phyloP scores from a whole-genome alignment of 176 grass and related monocot genomes.

The Phragmites australis region DNA sequence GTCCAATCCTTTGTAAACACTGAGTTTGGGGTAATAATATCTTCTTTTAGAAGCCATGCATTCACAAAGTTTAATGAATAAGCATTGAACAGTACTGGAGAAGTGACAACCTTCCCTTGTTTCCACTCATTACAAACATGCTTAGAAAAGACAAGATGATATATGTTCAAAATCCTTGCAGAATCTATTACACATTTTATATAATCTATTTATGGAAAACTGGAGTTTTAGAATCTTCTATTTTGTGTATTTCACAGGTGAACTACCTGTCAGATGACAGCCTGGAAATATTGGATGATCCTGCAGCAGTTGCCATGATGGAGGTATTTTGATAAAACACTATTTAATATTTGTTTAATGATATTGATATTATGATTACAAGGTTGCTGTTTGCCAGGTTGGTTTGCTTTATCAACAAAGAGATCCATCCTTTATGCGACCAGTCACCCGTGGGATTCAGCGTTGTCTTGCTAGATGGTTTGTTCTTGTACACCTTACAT shows the following conservation, averaged over 20 bases:
- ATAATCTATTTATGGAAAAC: constrained; percentile 12
- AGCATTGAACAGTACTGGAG: neutral
- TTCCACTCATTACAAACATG: neutral
- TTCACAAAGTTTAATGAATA: constrained; percentile 12
- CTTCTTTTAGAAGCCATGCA: constrained; percentile 15
- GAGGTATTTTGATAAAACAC: constrained; percentile 58
- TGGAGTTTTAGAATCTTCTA: neutral
- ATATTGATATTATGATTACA: constrained; percentile 33
- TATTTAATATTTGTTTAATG: constrained; percentile 24
- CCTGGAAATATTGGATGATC: constrained; percentile 96
- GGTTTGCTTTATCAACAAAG: constrained; percentile 91
- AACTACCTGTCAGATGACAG: constrained; percentile 91
- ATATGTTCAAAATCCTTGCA: neutral
- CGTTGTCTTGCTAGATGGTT: constrained; percentile 93
- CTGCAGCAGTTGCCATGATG: constrained; percentile 66
- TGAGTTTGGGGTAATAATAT: constrained; percentile 82
- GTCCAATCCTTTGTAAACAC: constrained; percentile 78
- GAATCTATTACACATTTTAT: neutral
- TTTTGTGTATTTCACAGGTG: constrained; percentile 51
- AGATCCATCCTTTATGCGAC: constrained; percentile 87
- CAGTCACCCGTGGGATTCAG: constrained; percentile 78
- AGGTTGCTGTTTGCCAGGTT: constrained; percentile 55
- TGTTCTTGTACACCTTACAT: constrained; percentile 31
- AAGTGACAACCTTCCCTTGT: neutral
- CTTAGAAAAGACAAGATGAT: neutral